These are phyloP conservation scores for Penicillium sp. DNA, from an alignment of 2,329 filamentous ascomycete genomes.

Conservation along the genomic window DNA sequence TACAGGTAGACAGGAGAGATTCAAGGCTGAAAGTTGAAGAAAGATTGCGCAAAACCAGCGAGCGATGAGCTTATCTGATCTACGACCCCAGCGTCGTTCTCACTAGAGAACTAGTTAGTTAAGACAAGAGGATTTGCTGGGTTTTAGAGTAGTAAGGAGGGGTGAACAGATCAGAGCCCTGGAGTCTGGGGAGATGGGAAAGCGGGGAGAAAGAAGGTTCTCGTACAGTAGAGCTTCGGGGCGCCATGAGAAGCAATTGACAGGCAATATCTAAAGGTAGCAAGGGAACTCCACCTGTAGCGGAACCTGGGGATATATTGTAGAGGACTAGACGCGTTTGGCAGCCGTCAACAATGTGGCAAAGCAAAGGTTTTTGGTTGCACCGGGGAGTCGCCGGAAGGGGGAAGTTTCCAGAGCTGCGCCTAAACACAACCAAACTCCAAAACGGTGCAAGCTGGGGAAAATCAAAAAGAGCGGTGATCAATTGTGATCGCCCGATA, in stretches of 20 bases:
- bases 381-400: slow-evolving; percentile 17
- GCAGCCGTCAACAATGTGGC: slow-evolving; percentile 23
- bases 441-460: slow-evolving; percentile 1
- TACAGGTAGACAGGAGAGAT: slow-evolving; percentile 7
- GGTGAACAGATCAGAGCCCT: slow-evolving; percentile 19
- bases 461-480: slow-evolving; percentile 8
- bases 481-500: slow-evolving; percentile 7
- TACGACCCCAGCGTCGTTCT: slow-evolving; percentile 29
- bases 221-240: slow-evolving; percentile 29
- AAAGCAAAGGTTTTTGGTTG: slow-evolving; percentile 10
- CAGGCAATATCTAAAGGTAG: slow-evolving; percentile 2
- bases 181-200: slow-evolving; percentile 16
- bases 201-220: slow-evolving; percentile 15
- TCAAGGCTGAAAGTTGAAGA: slow-evolving; percentile 1
- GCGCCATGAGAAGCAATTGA: slow-evolving; percentile 32
- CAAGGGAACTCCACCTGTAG: slow-evolving; percentile 4
- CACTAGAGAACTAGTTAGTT: slow-evolving; percentile 18
- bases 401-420: slow-evolving; percentile 4
- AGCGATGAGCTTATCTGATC: slow-evolving; percentile 25
- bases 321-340: slow-evolving; percentile 4
- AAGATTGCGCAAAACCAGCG: slow-evolving; percentile 7
- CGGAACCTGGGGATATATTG: slow-evolving; percentile 5
- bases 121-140: background rate
- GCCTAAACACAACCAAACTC: background rate
- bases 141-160: slow-evolving; percentile 2